These are phyloP conservation scores for Lactifluus pinguis DNA, from an alignment of 768 basidiomycete genomes.

Conservation along the genomic window DNA sequence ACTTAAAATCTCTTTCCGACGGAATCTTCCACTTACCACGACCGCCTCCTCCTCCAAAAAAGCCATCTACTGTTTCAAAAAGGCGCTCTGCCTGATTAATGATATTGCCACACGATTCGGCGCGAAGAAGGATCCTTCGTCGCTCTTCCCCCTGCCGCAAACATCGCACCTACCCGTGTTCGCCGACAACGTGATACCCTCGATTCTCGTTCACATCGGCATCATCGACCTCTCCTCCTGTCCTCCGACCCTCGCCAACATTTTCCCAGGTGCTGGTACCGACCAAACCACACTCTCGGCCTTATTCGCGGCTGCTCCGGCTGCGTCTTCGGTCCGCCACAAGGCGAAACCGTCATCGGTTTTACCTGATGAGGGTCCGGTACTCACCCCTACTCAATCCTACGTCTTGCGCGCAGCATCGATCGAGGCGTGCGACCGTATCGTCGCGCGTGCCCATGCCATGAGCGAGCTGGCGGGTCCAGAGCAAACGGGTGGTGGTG, in stretches of 20 bases:
- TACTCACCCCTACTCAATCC: constrained; percentile 50
- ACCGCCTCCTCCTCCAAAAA: background rate
- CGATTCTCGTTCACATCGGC: constrained; percentile 69
- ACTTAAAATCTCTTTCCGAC: background rate
- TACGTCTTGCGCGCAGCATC: constrained; percentile 72
- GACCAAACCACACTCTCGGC: constrained; percentile 27
- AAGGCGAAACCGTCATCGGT: constrained; percentile 19
- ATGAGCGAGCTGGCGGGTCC: constrained; percentile 22
- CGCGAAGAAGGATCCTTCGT: constrained; percentile 36
- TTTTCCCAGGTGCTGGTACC: constrained; percentile 43
- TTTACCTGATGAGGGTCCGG: constrained; percentile 33
- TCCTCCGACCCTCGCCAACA: constrained; percentile 28
- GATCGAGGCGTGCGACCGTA: constrained; percentile 67
- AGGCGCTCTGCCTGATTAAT: constrained; percentile 75
- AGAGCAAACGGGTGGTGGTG: constrained; percentile 3
- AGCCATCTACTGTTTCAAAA: constrained; percentile 90
- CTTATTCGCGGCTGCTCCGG: constrained; percentile 31
- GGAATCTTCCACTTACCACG: constrained; percentile 2
- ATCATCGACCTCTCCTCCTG: constrained; percentile 55
- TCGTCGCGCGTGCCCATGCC: constrained; percentile 44
- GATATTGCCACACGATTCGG: constrained; percentile 62
- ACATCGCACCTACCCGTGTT: constrained; percentile 57
- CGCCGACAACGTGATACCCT: constrained; percentile 76
- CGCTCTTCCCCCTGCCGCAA: constrained; percentile 56
- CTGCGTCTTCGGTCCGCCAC: constrained; percentile 15